Base-by-base conservation (phyloP, 768 basidiomycete genomes). In the Cystofilobasidium capitatum region DNA sequence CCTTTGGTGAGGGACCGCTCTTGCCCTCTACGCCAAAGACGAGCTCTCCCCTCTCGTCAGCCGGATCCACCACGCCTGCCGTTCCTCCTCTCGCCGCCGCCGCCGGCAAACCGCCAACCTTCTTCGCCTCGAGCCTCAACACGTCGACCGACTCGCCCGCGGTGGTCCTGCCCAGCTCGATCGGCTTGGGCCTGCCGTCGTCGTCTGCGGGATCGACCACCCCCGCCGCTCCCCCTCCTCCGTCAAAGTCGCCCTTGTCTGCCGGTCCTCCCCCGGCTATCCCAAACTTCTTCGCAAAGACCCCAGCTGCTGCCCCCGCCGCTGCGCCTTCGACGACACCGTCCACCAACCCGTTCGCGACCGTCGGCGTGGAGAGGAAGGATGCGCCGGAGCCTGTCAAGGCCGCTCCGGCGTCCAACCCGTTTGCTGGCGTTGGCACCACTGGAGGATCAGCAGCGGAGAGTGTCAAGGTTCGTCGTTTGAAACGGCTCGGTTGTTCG, bases 1-100 rank as follows among this genome's bases (percentile, higher is more conserved):
- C 2, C n/a, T 61, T 61, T 14, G 59, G 59, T 29, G 59, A 55
- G 31, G 51, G 51, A 26, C 31, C 51, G 26, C 26, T 55, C 51
- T 31, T 55, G 2, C 51, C 51, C 17, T 31, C 51, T 42, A 20
- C 40, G 40, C 40, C 51, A 6, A 33, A 33, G 51, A 29, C 49
- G 4, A 13, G 6, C 49, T n/a, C 47, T 8, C n/a, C 47, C 13
- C 4, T 24, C 3, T 49, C 47, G 47, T 17, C 49, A 10, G 49
- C 49, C 17, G 51, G 51, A 1, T 31, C 51, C 29, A 55, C 51
- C 3, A 55, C 51, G 13, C 51, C 51, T 2, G 51, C 51, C 31
- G 51, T 17, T 3, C 51, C 51, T 5, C 51, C 49, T 3, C 51
- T 31, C 49, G 5, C 49, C 49, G 24, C 9, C 49, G 45, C 45